These are phyloP conservation scores for Trichoderma citrinoviride DNA, from an alignment of 2,329 filamentous ascomycete genomes.

Conservation along the genomic window DNA sequence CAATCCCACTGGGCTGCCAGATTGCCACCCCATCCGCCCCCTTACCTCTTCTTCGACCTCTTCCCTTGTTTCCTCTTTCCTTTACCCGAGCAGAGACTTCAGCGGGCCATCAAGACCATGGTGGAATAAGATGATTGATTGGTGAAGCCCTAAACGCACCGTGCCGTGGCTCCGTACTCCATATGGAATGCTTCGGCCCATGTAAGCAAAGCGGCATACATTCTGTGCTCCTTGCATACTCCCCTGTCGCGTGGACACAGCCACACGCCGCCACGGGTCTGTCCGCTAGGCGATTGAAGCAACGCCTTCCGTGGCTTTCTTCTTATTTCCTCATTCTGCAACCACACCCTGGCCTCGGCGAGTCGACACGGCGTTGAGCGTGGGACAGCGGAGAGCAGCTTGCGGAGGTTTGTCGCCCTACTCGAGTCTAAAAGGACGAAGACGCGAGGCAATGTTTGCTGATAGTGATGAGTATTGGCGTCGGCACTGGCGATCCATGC, in stretches of 20 bases:
- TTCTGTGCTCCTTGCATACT: conserved; percentile 9
- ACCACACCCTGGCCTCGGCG: conserved; percentile 1
- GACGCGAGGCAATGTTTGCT: background rate
- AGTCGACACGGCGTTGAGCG: background rate
- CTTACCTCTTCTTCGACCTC: no score
- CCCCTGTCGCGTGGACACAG: conserved; percentile 18
- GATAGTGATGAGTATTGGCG: no score
- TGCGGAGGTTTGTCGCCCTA: background rate
- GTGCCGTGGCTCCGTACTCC: background rate
- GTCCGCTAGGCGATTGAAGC: conserved; percentile 20
- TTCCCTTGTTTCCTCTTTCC: background rate
- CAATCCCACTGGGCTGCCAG: no score
- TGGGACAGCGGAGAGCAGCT: background rate
- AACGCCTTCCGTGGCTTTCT: background rate
- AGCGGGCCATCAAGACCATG: background rate
- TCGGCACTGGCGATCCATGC: background rate
- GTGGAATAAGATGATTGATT: background rate
- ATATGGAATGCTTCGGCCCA: background rate
- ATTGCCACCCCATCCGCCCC: no score
- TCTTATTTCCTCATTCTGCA: background rate
- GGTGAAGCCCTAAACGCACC: background rate
- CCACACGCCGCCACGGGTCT: conserved; percentile 24
- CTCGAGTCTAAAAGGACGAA: background rate
- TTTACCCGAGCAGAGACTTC: background rate
- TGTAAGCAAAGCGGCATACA: background rate